Conservation (phyloP, 78 protist genomes). For the Pigoraptor vietnamica region DNA sequence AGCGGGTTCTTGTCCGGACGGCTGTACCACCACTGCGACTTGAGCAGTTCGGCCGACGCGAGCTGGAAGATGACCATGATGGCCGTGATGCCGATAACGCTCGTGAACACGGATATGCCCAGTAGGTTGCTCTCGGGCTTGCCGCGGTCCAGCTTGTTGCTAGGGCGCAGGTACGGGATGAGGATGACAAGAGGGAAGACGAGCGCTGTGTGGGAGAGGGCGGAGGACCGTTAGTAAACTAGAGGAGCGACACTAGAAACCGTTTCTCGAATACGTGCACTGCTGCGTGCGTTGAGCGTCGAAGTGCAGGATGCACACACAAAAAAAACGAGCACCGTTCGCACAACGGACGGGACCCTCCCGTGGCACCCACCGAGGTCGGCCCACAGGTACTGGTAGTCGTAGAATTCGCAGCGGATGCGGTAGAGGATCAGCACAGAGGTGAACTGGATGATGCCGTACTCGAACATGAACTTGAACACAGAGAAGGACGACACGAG, state of each 20-base stretch:
- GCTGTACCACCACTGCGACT: background rate
- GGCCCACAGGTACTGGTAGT: constrained; percentile 43
- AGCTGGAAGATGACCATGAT: background rate
- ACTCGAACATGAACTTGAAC: constrained; percentile 70
- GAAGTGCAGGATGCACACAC: too few species aligned
- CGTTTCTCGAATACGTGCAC: too few species aligned
- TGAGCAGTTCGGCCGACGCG: background rate
- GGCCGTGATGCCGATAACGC: background rate
- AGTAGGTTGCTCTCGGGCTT: background rate
- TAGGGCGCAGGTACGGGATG: background rate
- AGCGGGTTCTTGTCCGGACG: background rate
- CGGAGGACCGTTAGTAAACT: too few species aligned
- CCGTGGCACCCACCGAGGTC: background rate
- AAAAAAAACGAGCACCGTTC: too few species aligned
- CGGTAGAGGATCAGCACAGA: constrained; percentile 60
- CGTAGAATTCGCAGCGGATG: constrained; percentile 38
- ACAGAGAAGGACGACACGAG: constrained; percentile 49
- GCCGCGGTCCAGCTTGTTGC: background rate
- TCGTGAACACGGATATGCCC: background rate
- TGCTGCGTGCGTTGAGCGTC: too few species aligned
- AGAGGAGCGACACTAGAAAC: too few species aligned
- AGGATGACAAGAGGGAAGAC: background rate
- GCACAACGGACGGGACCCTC: too few species aligned
- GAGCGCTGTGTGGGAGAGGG: background rate
- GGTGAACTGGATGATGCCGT: constrained; percentile 67